Conservation (phyloP, 2,329 filamentous ascomycete species). For the Fusarium xylarioides region DNA sequence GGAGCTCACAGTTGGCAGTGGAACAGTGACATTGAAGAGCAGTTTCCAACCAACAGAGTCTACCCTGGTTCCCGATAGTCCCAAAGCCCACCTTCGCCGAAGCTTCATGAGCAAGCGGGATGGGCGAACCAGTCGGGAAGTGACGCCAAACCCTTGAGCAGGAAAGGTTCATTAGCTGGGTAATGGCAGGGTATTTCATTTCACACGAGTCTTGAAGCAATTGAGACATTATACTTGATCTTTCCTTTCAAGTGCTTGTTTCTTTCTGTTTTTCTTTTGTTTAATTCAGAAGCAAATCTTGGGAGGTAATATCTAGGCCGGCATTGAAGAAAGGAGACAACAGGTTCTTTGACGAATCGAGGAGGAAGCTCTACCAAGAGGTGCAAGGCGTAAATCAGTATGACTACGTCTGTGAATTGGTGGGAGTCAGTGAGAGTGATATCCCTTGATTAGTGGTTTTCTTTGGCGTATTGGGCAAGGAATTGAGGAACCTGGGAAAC, state of each 20-base stretch:
- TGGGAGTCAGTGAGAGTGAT: slow-evolving; percentile 25
- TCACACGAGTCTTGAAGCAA: background rate
- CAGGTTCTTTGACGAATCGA: slow-evolving; percentile 15
- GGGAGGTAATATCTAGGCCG: slow-evolving; percentile 14
- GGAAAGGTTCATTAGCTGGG: background rate
- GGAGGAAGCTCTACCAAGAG: background rate
- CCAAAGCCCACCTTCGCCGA: slow-evolving; percentile 58
- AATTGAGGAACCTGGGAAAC: background rate
- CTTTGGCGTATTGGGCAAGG: slow-evolving; percentile 28
- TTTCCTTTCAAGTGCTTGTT: slow-evolving; percentile 4
- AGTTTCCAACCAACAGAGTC: slow-evolving; percentile 68
- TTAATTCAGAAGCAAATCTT: slow-evolving; percentile 22
- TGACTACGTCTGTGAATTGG: slow-evolving; percentile 1
- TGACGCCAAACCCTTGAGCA: slow-evolving; percentile 48
- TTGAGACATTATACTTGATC: background rate
- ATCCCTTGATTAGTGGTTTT: slow-evolving; percentile 28
- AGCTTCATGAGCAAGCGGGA: slow-evolving; percentile 66
- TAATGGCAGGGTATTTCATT: background rate
- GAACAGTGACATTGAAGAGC: slow-evolving; percentile 77
- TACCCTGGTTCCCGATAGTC: slow-evolving; percentile 55
- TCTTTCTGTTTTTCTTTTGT: slow-evolving; percentile 14
- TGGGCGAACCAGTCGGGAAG: slow-evolving; percentile 55
- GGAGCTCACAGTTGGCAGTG: slow-evolving; percentile 76
- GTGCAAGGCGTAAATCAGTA: background rate
- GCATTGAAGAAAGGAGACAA: background rate